Base-by-base conservation (phyloP, 345 rosid genomes). In the Stellera chamaejasme region DNA sequence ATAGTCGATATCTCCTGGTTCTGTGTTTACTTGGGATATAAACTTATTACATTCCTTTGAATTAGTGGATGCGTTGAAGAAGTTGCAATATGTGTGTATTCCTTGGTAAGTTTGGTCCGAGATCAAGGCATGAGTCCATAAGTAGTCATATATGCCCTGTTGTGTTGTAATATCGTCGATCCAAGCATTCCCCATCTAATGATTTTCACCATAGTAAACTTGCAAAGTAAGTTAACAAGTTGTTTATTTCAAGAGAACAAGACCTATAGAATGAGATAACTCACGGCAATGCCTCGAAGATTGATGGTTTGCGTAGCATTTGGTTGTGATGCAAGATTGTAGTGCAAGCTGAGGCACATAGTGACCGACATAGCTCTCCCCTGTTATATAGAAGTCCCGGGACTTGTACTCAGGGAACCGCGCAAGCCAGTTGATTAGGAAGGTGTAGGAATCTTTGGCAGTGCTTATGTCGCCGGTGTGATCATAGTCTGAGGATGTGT, bases 51-150 rank as follows among this genome's bases (percentile, higher is more conserved):
- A 32, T 14, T 62, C 58, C 15, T 44, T 28, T 2, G 74, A 49
- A 59, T 13, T 53, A 44, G 61, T 19, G 23, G 23, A 61, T n/a
- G 10, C 5, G 2, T 69, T 50, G 27, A 60, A 74, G 74, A 83
- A 83, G 66, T 80, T 77, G 15, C 90, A 83, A 0, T 11, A 77
- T 54, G 55, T 59, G 50, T 74, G 72, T 49, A 70, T 69, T 23
- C 68, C 59, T 27, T 66, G 45, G 57, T 76, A 76, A 6, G 64
- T 64, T 55, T 56, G 52, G 56, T 81, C 87, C 0, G 90, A 64
- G 59, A 83, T 71, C 26, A 83, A 81, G 28, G 81, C 70, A 50
- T 81, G 87, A 67, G 84, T 83, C 90, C 90, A 83, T n/a, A 87
- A 80, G 44, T 76, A 83, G 28, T 81, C 90, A 26, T 81, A 57